Base-by-base conservation (phyloP, 768 basidiomycete genomes). In the Boletus fagicola region DNA sequence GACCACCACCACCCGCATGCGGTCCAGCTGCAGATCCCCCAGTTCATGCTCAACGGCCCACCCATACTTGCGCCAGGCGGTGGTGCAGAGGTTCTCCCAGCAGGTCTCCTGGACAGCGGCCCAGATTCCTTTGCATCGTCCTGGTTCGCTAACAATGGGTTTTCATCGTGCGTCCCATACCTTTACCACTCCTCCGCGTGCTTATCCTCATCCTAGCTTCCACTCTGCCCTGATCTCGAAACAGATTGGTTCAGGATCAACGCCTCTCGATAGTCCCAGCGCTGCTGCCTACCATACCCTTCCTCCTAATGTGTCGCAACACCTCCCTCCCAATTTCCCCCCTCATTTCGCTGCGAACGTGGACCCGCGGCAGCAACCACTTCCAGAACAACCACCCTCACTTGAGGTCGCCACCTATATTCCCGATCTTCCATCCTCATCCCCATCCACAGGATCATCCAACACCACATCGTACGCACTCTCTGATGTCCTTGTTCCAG, bases 71-170 rank as follows among this genome's bases (percentile, higher is more conserved):
- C 85, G 2, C 83, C 79, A 2, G 88, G 87, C 22, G 88, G 88
- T 24, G 88, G 90, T 36, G 88, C 85, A 11, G 90, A 90, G 70
- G 83, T 87, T 15, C 67, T 90, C n/a, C 82, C 86, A 12, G 72
- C 74, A 4, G 77, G 77, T 39, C 70, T 79, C 56, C 62, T 68
- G 22, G 67, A 62, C 45, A 62, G 51, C 28, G 16, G 26, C 22
- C 51, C 68, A 18, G 62, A 44, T 68, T 68, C 66, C 11, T 51
- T 71, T 20, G 70, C 75, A 38, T 71, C 78, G 8, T 64, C 76
- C 4, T 88, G 86, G 86, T 78, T 83, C 56, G 58, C 75, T 7
- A 78, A 81, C 61, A 77, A 71, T 49, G 80, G 79, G 13, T 79
- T 81, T 59, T 38, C 64, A 18, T 57, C 63, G 72, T 74, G 43